Percentiles rank a stretch among this genome's conserved stretches.
phyloP scores from a whole-genome alignment of 495 filamentous ascomycete genomes.

The Halenospora varia region DNA sequence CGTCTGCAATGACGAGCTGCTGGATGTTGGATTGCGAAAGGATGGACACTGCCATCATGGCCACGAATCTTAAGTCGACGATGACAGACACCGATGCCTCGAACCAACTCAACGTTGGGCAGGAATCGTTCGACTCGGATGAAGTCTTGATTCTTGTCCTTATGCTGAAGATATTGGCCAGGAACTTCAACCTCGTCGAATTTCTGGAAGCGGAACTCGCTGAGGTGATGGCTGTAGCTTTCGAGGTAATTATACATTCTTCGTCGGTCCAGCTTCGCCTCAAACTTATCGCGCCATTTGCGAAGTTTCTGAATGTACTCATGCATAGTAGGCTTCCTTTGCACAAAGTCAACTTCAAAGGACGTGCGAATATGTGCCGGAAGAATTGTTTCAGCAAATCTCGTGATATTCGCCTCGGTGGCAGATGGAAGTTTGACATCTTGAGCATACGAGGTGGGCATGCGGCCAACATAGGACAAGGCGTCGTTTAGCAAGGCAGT shows the following conservation, averaged over 20 bases:
- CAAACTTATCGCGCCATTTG: slow-evolving; percentile 95
- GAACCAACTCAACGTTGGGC: slow-evolving; percentile 87
- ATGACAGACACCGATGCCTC: slow-evolving; percentile 83
- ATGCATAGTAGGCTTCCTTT: slow-evolving; percentile 88
- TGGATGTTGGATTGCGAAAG: slow-evolving; percentile 94
- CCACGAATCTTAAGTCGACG: slow-evolving; percentile 91
- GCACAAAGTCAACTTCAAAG: slow-evolving; percentile 94
- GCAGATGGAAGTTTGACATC: slow-evolving; percentile 85
- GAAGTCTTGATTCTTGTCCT: slow-evolving; percentile 98
- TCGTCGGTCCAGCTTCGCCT: slow-evolving; percentile 94
- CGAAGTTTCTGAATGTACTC: slow-evolving; percentile 97
- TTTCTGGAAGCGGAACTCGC: slow-evolving; percentile 94
- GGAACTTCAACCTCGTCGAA: slow-evolving; percentile 98
- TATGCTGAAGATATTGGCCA: slow-evolving; percentile 92
- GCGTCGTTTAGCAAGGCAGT: slow-evolving; percentile 95
- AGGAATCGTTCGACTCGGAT: slow-evolving; percentile 94
- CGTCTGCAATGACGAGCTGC: slow-evolving; percentile 85
- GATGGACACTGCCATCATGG: slow-evolving; percentile 93
- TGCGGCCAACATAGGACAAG: slow-evolving; percentile 79
- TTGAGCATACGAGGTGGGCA: slow-evolving; percentile 78
- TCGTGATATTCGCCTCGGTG: slow-evolving; percentile 92
- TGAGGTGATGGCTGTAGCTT: slow-evolving; percentile 78
- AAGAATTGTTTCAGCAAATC: slow-evolving; percentile 94
- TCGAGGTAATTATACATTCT: slow-evolving; percentile 66
- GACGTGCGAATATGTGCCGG: slow-evolving; percentile 87